Evolutionary conservation across 176 grass and related monocot species (phyloP), one percentile per base, ranked within the genome.

Genomic region (Aegilops speltoides): DNA sequence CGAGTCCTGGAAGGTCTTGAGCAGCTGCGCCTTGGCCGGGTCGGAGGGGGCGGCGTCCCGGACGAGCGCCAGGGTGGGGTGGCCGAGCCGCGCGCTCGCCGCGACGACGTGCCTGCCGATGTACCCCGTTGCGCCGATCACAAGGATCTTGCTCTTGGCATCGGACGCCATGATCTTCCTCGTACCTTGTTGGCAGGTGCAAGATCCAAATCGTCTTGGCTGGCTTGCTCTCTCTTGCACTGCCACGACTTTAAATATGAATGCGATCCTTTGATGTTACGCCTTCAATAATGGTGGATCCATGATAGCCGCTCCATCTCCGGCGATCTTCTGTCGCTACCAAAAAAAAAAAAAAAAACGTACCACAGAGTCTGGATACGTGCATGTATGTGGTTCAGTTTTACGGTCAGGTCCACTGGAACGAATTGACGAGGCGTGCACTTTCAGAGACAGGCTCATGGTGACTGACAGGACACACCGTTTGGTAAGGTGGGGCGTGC

Each of bases 11-110:
- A 94, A 91, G 81, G 56, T 68, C 62, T 82, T n/a, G 45, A 94
- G 80, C 33, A 94, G 73, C 84, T 82, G 73, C 56, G 92, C 92
- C 87, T 91, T 94, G 83, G 84, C 84, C 33, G 85, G 87, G 75
- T 90, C 84, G 59, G 85, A 43, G 3, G 93, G 93, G 25, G 84
- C 78, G 16, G 28, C 15, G 77, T 92, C 93, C 70, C 90, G 16
- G 52, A 94, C 85, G 2, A 94, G 87, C 6, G 73, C 87, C 10
- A 70, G 38, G 40, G 90, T 94, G 5, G 80, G 87, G 87, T 94
- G 84, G 45, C 90, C 90, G 9, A 87, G 76, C 34, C 77, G 81
- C 17, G 84, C 90, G 86, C 93, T 94, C 17, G 85, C 93, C 10
- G 11, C 33, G 8, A 94, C 81, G 7, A 94, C 62, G 90, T 85